phyloP scores from a whole-genome alignment of 345 rosid genomes.

The Punica granatum region DNA sequence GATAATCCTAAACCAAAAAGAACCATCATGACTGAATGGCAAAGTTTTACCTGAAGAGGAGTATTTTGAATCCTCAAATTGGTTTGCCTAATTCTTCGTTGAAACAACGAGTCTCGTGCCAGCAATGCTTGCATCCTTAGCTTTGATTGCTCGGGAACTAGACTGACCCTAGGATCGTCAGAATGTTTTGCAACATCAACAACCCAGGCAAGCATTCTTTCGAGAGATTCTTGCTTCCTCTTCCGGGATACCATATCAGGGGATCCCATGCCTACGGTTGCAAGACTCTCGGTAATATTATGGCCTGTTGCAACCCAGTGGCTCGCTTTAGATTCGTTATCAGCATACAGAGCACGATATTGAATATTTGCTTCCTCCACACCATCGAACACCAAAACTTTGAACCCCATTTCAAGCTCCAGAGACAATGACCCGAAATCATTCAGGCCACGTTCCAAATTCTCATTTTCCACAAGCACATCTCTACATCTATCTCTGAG shows the following conservation, averaged over 20 bases:
- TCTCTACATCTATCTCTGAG: conserved; percentile 19
- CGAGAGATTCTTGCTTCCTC: conserved; percentile 37
- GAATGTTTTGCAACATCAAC: conserved; percentile 42
- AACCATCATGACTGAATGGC: background rate
- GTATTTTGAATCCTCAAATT: background rate
- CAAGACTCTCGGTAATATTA: conserved; percentile 10
- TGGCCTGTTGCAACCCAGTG: conserved; percentile 10
- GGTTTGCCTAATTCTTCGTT: conserved; percentile 13
- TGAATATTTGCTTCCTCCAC: background rate
- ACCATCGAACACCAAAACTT: background rate
- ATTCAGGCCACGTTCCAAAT: background rate
- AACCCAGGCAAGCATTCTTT: conserved; percentile 58
- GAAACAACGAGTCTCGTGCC: conserved; percentile 40
- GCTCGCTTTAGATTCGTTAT: background rate
- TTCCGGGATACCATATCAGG: conserved; percentile 12
- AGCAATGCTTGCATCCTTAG: conserved; percentile 38
- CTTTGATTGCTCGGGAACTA: conserved; percentile 30
- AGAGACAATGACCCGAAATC: conserved; percentile 15
- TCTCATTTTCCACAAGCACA: conserved; percentile 16
- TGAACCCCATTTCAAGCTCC: conserved; percentile 37
- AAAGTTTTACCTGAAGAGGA: conserved; percentile 1
- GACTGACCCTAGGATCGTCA: conserved; percentile 34
- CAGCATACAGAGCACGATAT: background rate
- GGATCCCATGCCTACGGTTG: background rate
- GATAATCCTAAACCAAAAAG: background rate